Percentiles rank a stretch among this genome's conserved stretches.
phyloP scores from a whole-genome alignment of 768 basidiomycete genomes.

The Mycena albidolilacea region DNA sequence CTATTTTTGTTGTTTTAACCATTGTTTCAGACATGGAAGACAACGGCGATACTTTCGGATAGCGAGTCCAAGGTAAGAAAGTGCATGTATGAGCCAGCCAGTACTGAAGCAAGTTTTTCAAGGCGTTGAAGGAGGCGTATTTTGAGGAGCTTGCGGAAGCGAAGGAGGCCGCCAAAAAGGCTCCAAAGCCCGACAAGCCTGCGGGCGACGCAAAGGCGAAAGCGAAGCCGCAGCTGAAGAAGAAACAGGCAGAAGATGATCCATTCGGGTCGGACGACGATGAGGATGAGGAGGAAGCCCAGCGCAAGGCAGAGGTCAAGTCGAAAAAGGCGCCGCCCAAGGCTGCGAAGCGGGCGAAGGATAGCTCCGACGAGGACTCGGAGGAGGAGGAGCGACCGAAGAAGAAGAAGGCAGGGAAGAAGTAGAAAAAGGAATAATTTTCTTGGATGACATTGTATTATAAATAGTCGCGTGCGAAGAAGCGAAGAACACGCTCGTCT shows the following conservation, averaged over 20 bases:
- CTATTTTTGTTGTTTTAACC: slow-evolving; percentile 22
- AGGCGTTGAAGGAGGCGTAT: slow-evolving; percentile 77
- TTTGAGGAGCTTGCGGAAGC: slow-evolving; percentile 60
- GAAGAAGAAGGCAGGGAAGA: slow-evolving; percentile 48
- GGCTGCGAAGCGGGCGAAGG: slow-evolving; percentile 46
- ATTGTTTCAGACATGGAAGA: slow-evolving; percentile 74
- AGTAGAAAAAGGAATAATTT: neutral
- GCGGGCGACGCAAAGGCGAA: slow-evolving; percentile 42
- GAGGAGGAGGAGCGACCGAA: slow-evolving; percentile 52
- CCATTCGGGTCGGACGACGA: slow-evolving; percentile 73
- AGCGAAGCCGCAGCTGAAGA: slow-evolving; percentile 63
- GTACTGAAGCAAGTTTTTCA: slow-evolving; percentile 4
- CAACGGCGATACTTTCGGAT: slow-evolving; percentile 68
- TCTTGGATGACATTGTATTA: neutral
- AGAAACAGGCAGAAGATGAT: slow-evolving; percentile 65
- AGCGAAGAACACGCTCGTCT: neutral
- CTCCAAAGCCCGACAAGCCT: slow-evolving; percentile 11
- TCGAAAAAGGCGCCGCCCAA: slow-evolving; percentile 28
- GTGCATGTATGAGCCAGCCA: neutral
- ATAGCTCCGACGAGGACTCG: slow-evolving; percentile 45
- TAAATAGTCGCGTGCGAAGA: neutral
- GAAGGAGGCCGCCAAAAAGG: slow-evolving; percentile 39
- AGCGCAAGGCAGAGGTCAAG: slow-evolving; percentile 33
- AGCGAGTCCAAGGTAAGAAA: slow-evolving; percentile 68
- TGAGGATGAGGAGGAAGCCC: slow-evolving; percentile 38